Evolutionary conservation across 148 eudicot genomes (phyloP).

Genomic region (Amaranthus hypochondriacus): DNA sequence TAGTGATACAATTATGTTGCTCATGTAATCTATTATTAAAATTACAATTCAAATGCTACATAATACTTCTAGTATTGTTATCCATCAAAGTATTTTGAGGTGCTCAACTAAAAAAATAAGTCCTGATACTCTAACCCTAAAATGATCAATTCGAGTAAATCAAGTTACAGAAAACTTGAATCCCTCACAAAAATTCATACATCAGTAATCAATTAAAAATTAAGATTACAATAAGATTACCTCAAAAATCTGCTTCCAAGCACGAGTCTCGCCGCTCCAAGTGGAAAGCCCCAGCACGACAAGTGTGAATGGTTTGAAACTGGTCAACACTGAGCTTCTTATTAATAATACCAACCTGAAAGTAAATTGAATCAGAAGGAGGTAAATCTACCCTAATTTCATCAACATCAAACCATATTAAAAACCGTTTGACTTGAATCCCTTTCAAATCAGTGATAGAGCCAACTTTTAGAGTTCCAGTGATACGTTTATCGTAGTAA

Average conservation of each 20-base stretch:
- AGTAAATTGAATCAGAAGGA: conserved; percentile 63
- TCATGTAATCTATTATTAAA: no score
- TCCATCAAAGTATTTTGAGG: no score
- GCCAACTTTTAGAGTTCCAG: conserved; percentile 36
- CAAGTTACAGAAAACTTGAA: no score
- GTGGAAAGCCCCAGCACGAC: conserved; percentile 25
- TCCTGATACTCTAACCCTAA: no score
- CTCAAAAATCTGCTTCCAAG: conserved; percentile 18
- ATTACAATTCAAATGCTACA: no score
- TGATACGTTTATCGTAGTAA: conserved; percentile 33
- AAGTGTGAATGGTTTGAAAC: conserved; percentile 58
- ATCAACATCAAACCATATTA: conserved; percentile 39
- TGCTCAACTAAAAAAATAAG: no score
- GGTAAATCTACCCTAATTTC: conserved; percentile 59
- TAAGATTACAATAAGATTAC: neutral
- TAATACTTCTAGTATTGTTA: no score
- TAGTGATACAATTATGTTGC: no score
- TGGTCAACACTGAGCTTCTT: conserved; percentile 72
- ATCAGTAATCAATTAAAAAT: neutral
- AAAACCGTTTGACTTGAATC: conserved; percentile 33
- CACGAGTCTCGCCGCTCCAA: neutral
- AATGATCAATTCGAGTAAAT: no score
- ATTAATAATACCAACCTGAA: conserved; percentile 63
- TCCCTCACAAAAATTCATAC: no score
- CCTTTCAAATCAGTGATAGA: conserved; percentile 37